These are phyloP conservation scores for Candida taoyuanica DNA, from an alignment of 805 yeast genomes.

Conservation along the genomic window DNA sequence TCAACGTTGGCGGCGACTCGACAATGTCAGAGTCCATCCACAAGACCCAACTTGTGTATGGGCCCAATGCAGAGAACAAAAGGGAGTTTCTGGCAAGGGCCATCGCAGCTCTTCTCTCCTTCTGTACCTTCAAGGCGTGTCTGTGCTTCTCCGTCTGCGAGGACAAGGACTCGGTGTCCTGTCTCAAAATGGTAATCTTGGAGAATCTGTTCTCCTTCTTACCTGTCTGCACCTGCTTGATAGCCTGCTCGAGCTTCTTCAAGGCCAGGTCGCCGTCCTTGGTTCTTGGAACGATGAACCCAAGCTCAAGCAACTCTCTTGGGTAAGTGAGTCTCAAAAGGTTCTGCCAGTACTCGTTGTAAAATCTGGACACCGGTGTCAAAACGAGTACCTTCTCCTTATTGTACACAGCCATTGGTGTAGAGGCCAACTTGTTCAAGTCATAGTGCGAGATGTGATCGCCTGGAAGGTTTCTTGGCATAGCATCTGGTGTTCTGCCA, in stretches of 20 bases:
- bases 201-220: constrained; percentile 64
- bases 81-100: constrained; percentile 92
- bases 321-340: constrained; percentile 74
- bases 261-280: constrained; percentile 79
- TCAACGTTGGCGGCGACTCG: constrained; percentile 77
- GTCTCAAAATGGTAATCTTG: constrained; percentile 84
- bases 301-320: constrained; percentile 77
- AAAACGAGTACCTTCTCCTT: constrained; percentile 80
- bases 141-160: constrained; percentile 82
- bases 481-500: constrained; percentile 47
- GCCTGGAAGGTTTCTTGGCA: constrained; percentile 58
- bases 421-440: constrained; percentile 70
- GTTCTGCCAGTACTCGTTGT: constrained; percentile 85
- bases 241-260: constrained; percentile 64
- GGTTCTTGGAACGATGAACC: constrained; percentile 85
- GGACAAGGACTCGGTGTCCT: constrained; percentile 74
- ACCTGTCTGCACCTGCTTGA: constrained; percentile 65
- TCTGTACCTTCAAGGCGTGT: constrained; percentile 83
- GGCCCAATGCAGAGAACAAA: constrained; percentile 81
- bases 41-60: constrained; percentile 89
- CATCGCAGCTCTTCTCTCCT: constrained; percentile 85
- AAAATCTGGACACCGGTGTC: constrained; percentile 87
- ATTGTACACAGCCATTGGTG: constrained; percentile 67
- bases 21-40: constrained; percentile 96
- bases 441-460: constrained; percentile 82